Base-by-base conservation (phyloP, 352 stramenopile genomes). In the Pythium plurisporium region DNA sequence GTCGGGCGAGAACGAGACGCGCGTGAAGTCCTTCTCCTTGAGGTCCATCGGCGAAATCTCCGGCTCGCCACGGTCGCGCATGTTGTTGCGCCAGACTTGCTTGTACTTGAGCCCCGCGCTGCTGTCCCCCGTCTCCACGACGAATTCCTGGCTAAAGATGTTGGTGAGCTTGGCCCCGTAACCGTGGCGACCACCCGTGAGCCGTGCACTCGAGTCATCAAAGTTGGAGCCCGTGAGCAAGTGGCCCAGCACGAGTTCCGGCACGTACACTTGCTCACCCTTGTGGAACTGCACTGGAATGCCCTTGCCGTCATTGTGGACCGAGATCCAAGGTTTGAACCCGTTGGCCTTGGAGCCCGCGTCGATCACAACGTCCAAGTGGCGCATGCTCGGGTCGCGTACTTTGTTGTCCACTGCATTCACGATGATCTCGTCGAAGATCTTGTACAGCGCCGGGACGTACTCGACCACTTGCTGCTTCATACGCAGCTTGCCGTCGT, bases 371-470 rank as follows among this genome's bases (percentile, higher is more conserved):
- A 95, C 77, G 37, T 94, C 81, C 30, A 95, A 42, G 25, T 74
- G 79, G 17, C 65, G 64, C 86, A 96, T 95, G 17, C 8, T 82
- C 45, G 76, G 69, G 59, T 96, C 86, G 17, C 86, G 82, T 15
- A 89, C 79, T 61, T 94, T 97, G 74, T 96, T 97, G 73, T 98
- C 94, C 82, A 99, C 98, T 5, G 92, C 94, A 68, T 99, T 99
- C 19, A 99, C 96, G 36, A 99, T 90, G 72, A 99, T 99, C 79
- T 99, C 96, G 71, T 99, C 96, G 64, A 99, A 99, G 65, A 99
- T 99, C 73, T 99, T 99, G 88, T 97, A 99, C 42, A 99, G 74
- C 33, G 86, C 86, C 8, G 82, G 81, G 12, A 91, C 79, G 48
- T 87, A 94, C 66, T 92, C 79, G 17, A 95, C 79, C 15, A 67